A percentile compares a stretch with the other conserved stretches of the same genome.
phyloP scores from a whole-genome alignment of 345 rosid species.

The Trapa incisa region DNA sequence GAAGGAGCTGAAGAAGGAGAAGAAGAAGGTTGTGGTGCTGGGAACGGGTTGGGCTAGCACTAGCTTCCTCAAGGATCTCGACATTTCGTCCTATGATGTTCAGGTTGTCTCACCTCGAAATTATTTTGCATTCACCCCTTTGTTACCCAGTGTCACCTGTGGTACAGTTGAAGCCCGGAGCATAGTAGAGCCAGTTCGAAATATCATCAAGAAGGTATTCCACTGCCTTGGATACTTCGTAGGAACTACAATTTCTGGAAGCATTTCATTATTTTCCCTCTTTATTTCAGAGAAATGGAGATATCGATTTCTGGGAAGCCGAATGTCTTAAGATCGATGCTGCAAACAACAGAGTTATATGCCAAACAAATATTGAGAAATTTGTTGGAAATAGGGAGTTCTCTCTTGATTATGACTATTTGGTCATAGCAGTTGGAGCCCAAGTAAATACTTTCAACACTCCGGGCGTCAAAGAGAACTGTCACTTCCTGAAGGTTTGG shows the following conservation, averaged over 20 bases:
- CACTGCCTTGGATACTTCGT: neutral
- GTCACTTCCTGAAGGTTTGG: constrained; percentile 80
- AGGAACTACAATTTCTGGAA: neutral
- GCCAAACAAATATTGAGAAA: constrained; percentile 39
- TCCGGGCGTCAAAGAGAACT: constrained; percentile 91
- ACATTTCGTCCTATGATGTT: constrained; percentile 56
- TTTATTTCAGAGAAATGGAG: constrained; percentile 51
- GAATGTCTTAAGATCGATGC: constrained; percentile 77
- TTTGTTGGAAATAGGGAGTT: constrained; percentile 48
- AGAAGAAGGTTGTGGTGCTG: constrained; percentile 76
- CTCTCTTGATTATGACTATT: constrained; percentile 67
- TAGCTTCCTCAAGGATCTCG: constrained; percentile 79
- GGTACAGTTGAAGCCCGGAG: constrained; percentile 98
- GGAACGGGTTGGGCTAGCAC: constrained; percentile 98
- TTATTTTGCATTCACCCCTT: constrained; percentile 91
- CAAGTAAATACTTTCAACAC: constrained; percentile 86
- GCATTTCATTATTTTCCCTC: constrained; percentile 1
- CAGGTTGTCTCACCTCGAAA: constrained; percentile 87
- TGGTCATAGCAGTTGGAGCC: constrained; percentile 83
- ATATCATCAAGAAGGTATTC: constrained; percentile 77
- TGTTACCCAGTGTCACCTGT: constrained; percentile 91
- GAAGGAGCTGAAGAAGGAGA: constrained; percentile 46
- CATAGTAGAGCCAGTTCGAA: constrained; percentile 81
- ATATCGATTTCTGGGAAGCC: constrained; percentile 77
- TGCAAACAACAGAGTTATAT: constrained; percentile 43